phyloP scores from a whole-genome alignment of 495 filamentous ascomycete species.

The Penicillium samsonianum region DNA sequence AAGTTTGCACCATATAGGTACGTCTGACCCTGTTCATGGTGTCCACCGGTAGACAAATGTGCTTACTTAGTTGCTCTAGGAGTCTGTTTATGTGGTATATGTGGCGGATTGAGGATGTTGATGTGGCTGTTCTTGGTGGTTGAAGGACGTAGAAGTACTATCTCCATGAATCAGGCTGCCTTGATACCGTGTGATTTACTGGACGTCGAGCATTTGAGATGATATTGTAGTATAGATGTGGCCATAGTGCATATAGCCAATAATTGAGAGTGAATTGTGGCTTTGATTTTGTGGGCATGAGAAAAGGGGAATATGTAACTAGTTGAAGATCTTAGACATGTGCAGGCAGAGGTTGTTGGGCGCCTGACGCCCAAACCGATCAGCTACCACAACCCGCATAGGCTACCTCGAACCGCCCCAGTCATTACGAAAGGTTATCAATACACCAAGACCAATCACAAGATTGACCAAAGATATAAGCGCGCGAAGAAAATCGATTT shows the following conservation, averaged over 20 bases:
- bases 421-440: neutral
- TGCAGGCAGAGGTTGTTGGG: neutral
- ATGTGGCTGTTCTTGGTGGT: slow-evolving; percentile 63
- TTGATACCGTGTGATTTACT: neutral
- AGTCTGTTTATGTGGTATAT: slow-evolving; percentile 88
- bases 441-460: neutral
- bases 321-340: neutral
- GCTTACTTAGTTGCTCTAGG: slow-evolving; percentile 37
- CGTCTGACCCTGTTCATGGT: slow-evolving; percentile 34
- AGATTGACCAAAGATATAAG: slow-evolving; percentile 4
- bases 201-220: too few species aligned
- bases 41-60: neutral
- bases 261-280: neutral
- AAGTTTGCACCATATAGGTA: slow-evolving; percentile 82
- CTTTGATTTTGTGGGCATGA: too few species aligned
- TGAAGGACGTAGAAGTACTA: slow-evolving; percentile 12
- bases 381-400: neutral
- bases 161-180: neutral
- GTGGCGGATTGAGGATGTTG: slow-evolving; percentile 81
- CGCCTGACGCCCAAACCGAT: neutral
- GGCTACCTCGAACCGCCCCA: neutral
- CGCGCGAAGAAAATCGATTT: slow-evolving; percentile 42
- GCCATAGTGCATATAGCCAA: neutral
- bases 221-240: neutral
- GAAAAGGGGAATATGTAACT: too few species aligned